A percentile compares a stretch with the other conserved stretches of the same genome.
These are phyloP conservation scores for Nasturtium officinale DNA, from an alignment of 345 rosid genomes.

Conservation along the genomic window DNA sequence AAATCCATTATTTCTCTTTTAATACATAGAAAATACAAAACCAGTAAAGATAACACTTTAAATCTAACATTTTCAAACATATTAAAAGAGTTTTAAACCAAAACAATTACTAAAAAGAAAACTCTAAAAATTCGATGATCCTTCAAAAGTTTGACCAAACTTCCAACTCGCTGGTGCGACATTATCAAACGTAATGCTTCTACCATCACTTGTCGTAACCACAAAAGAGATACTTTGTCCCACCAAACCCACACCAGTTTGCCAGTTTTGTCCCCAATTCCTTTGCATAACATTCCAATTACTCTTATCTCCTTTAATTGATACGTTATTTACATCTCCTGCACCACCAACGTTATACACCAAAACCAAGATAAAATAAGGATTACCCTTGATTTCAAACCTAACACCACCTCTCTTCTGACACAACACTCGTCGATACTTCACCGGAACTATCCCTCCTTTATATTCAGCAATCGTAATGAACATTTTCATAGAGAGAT, in stretches of 20 bases:
- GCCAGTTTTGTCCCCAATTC: constrained; percentile 72
- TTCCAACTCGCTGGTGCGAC: constrained; percentile 50
- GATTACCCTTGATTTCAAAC: constrained; percentile 42
- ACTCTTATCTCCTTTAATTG: constrained; percentile 44
- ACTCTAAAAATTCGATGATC: constrained; percentile 46
- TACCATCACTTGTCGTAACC: constrained; percentile 50
- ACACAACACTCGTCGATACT: constrained; percentile 32
- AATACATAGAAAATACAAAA: too few species aligned
- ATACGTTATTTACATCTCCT: constrained; percentile 49
- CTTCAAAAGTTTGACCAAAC: constrained; percentile 54
- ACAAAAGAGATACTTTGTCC: constrained; percentile 59
- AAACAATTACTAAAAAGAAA: too few species aligned
- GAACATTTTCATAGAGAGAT: constrained; percentile 39
- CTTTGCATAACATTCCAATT: constrained; percentile 51
- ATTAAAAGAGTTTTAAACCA: too few species aligned
- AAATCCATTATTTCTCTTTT: too few species aligned
- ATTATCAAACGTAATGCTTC: constrained; percentile 33
- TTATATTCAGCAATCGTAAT: constrained; percentile 26
- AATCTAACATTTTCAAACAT: too few species aligned
- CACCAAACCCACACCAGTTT: constrained; percentile 1
- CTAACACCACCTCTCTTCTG: constrained; percentile 38
- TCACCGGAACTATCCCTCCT: constrained; percentile 43
- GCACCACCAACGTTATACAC: constrained; percentile 58
- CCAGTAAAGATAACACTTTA: too few species aligned
- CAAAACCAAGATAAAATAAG: constrained; percentile 40